phyloP scores from a whole-genome alignment of 1,284 basidiomycete genomes.

The Tylopilus sp. region DNA sequence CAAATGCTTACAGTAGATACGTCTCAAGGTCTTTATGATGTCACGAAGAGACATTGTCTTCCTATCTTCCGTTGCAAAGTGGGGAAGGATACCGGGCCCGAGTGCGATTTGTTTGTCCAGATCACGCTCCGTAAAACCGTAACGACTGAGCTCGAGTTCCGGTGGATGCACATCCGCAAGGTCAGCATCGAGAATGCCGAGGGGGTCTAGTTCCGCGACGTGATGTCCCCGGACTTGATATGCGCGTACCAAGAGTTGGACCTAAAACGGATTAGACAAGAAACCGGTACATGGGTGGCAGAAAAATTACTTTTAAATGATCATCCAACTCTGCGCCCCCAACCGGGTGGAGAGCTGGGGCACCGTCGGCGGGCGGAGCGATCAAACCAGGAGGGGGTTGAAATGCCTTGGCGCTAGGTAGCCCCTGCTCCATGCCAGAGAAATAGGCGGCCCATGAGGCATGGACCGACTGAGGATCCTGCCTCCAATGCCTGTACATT shows the following conservation, averaged over 20 bases:
- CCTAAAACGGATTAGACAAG: conserved; percentile 46
- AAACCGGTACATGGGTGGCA: neutral
- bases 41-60: conserved; percentile 89
- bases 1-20: conserved; percentile 84
- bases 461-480: conserved; percentile 92
- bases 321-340: conserved; percentile 83
- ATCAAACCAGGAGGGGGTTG: conserved; percentile 76
- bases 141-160: conserved; percentile 89
- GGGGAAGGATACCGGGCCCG: conserved; percentile 93
- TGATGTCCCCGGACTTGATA: conserved; percentile 99
- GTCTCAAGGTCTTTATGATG: conserved; percentile 89
- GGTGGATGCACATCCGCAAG: conserved; percentile 75
- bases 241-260: conserved; percentile 94
- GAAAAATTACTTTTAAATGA: conserved; percentile 80
- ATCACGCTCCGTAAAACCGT: conserved; percentile 93
- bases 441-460: conserved; percentile 97
- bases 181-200: conserved; percentile 90
- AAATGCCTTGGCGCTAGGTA: conserved; percentile 83
- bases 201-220: conserved; percentile 92
- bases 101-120: conserved; percentile 93
- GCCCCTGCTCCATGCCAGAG: conserved; percentile 86
- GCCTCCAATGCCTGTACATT: conserved; percentile 90
- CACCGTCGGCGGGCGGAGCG: conserved; percentile 72
- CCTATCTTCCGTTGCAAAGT: conserved; percentile 84
- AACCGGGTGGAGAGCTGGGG: conserved; percentile 75